Conservation (phyloP, 1,284 basidiomycete genomes). For the Irpex sp. region DNA sequence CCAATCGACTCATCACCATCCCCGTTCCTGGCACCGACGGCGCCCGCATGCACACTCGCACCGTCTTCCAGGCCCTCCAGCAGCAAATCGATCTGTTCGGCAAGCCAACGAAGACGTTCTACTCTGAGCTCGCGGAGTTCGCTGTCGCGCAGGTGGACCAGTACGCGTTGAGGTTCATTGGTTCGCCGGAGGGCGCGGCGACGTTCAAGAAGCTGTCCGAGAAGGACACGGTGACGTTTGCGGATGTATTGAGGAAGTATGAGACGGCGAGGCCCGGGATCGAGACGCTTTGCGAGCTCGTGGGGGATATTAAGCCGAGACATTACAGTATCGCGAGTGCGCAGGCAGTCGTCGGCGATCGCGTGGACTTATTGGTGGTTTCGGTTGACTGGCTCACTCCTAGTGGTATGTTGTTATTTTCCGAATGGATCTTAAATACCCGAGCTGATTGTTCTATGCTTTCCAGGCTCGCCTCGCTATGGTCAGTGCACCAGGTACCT, state of each 20-base stretch:
- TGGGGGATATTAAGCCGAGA: constrained; percentile 94
- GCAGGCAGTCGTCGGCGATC: constrained; percentile 91
- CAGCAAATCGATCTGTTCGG: constrained; percentile 98
- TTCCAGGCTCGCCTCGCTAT: constrained; percentile 70
- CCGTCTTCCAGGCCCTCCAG: constrained; percentile 93
- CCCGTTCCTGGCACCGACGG: constrained; percentile 64
- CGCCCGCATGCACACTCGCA: constrained; percentile 74
- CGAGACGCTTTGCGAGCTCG: constrained; percentile 81
- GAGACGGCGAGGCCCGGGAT: constrained; percentile 78
- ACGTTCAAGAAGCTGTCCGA: constrained; percentile 96
- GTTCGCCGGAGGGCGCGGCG: constrained; percentile 84
- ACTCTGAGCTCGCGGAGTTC: constrained; percentile 80
- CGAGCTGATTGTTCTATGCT: background rate
- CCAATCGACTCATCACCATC: constrained; percentile 79
- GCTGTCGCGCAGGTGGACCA: constrained; percentile 75
- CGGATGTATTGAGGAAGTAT: constrained; percentile 83
- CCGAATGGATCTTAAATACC: background rate
- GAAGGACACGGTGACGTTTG: constrained; percentile 94
- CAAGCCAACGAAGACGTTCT: constrained; percentile 94
- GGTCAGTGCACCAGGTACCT: constrained; percentile 98
- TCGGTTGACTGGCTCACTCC: constrained; percentile 94
- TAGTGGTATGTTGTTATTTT: constrained; percentile 52
- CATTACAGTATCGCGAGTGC: constrained; percentile 98
- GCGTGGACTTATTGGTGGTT: constrained; percentile 92
- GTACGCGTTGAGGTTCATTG: constrained; percentile 88